phyloP scores from a whole-genome alignment of 768 basidiomycete species.

The Tylopilus felleus region DNA sequence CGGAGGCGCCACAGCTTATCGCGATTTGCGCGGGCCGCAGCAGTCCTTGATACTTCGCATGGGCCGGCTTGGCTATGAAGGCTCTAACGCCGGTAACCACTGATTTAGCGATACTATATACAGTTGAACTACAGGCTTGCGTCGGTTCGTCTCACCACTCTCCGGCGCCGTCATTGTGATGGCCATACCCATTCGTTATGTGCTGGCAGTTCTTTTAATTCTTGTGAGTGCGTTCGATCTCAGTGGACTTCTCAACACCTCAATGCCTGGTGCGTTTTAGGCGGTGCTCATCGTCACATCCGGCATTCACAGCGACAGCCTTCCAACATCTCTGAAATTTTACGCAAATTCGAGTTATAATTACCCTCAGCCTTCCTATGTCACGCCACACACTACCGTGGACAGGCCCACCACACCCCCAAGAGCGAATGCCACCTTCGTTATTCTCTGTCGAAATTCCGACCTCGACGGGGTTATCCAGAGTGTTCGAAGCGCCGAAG shows the following conservation, averaged over 20 bases:
- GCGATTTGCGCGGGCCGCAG: slow-evolving; percentile 1
- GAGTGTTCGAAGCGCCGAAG: slow-evolving; percentile 54
- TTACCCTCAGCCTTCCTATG: background rate
- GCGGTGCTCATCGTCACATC: slow-evolving; percentile 15
- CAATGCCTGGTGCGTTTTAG: background rate
- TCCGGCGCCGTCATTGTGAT: slow-evolving; percentile 3
- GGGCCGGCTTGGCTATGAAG: background rate
- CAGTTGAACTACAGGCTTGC: background rate
- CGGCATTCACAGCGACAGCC: background rate
- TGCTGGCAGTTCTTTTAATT: slow-evolving; percentile 11
- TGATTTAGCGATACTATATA: slow-evolving; percentile 9
- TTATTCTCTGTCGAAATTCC: slow-evolving; percentile 52
- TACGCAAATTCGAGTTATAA: background rate
- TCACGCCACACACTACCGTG: background rate
- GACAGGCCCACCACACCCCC: background rate
- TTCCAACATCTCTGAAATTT: background rate
- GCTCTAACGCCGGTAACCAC: background rate
- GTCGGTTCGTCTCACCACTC: background rate
- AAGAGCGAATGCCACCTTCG: slow-evolving; percentile 56
- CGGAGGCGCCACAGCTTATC: background rate
- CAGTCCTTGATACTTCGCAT: background rate
- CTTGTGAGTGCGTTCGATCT: slow-evolving; percentile 16
- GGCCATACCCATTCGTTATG: slow-evolving; percentile 22
- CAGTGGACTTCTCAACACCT: background rate
- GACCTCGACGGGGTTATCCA: slow-evolving; percentile 44